Evolutionary conservation across 768 basidiomycete species (phyloP).

Genomic region (Pulveroboletus ravenelii): DNA sequence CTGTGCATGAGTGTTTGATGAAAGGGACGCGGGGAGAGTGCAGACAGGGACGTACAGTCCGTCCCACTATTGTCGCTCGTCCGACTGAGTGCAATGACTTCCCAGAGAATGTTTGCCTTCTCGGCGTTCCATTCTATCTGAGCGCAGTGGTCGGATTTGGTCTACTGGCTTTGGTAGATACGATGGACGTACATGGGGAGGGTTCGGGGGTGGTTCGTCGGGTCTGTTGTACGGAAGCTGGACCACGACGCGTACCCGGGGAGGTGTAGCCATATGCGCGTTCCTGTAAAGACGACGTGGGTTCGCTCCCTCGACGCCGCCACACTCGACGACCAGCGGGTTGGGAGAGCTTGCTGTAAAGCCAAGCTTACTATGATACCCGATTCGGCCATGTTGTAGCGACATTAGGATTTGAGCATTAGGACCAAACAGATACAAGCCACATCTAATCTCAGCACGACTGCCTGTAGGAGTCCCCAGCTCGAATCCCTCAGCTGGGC

Average conservation of each 20-base stretch:
- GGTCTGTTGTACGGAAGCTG: slow-evolving; percentile 76
- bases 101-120: slow-evolving; percentile 84
- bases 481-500: too few species aligned
- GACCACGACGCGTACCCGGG: slow-evolving; percentile 66
- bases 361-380: background rate
- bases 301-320: background rate
- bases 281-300: background rate
- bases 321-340: background rate
- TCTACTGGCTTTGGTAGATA: slow-evolving; percentile 2
- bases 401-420: too few species aligned
- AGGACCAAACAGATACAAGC: too few species aligned
- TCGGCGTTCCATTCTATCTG: slow-evolving; percentile 84
- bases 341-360: background rate
- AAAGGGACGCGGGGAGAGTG: background rate
- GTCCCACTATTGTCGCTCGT: slow-evolving; percentile 67
- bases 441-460: too few species aligned
- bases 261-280: slow-evolving; percentile 21
- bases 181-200: slow-evolving; percentile 53
- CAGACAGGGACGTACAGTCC: slow-evolving; percentile 57
- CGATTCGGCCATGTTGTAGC: slow-evolving; percentile 1
- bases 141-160: slow-evolving; percentile 7
- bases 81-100: slow-evolving; percentile 76
- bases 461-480: too few species aligned
- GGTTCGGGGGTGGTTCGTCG: slow-evolving; percentile 60
- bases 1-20: slow-evolving; percentile 33